Conservation (phyloP, 805 yeast species). For the Candida tammaniensis region DNA sequence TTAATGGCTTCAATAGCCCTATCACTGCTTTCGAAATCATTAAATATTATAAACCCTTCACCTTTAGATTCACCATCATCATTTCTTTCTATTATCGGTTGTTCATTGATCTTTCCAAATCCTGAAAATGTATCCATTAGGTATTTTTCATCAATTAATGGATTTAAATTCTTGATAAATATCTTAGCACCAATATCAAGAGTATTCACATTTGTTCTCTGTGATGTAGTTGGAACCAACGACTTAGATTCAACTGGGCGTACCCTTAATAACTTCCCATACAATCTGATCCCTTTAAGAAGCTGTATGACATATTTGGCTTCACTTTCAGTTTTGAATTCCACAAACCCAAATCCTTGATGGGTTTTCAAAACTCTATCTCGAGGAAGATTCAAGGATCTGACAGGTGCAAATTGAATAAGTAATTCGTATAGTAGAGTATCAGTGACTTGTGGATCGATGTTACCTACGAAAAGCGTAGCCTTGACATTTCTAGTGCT, state of each 20-base stretch:
- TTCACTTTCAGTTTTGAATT: conserved; percentile 57
- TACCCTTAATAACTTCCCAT: conserved; percentile 52
- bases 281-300: conserved; percentile 59
- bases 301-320: conserved; percentile 66
- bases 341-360: conserved; percentile 89
- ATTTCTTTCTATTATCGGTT: conserved; percentile 52
- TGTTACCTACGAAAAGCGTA: conserved; percentile 76
- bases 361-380: conserved; percentile 69
- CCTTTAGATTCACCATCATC: conserved; percentile 52
- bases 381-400: conserved; percentile 68
- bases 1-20: conserved; percentile 66
- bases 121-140: conserved; percentile 57
- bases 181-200: conserved; percentile 51
- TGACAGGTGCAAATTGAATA: conserved; percentile 80
- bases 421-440: conserved; percentile 74
- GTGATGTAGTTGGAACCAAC: conserved; percentile 8
- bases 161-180: conserved; percentile 61
- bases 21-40: conserved; percentile 67
- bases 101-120: conserved; percentile 61
- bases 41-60: conserved; percentile 64
- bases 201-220: conserved; percentile 12
- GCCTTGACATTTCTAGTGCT: conserved; percentile 56
- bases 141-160: conserved; percentile 58
- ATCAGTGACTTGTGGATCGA: conserved; percentile 75
- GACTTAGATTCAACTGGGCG: conserved; percentile 12